Evolutionary conservation across 2,329 filamentous ascomycete genomes (phyloP).

Genomic region (Talaromyces sp.): DNA sequence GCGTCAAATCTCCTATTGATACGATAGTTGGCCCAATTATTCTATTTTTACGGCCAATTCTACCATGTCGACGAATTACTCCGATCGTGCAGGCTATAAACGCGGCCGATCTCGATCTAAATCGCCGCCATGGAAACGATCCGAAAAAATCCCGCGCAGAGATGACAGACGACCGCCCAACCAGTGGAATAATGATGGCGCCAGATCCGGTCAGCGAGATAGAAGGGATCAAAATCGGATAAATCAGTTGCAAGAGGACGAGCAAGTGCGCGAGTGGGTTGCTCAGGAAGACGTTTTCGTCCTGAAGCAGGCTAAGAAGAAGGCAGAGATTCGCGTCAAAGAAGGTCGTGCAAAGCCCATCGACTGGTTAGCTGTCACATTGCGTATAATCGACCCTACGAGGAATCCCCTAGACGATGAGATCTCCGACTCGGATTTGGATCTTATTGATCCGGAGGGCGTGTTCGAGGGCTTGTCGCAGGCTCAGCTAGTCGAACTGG

Average conservation of each 20-base stretch:
- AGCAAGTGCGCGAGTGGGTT: constrained; percentile 78
- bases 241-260: constrained; percentile 65
- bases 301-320: constrained; percentile 94
- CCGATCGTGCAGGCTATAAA: constrained; percentile 35
- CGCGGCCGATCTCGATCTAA: constrained; percentile 41
- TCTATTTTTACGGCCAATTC: not conserved
- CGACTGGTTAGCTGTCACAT: constrained; percentile 86
- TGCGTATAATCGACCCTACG: constrained; percentile 82
- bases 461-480: constrained; percentile 71
- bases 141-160: constrained; percentile 36
- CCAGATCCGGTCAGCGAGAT: constrained; percentile 25
- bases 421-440: constrained; percentile 70
- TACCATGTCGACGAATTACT: constrained; percentile 33
- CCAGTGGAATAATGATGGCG: constrained; percentile 22
- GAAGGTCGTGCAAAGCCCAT: constrained; percentile 88
- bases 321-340: constrained; percentile 89
- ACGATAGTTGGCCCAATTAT: not conserved
- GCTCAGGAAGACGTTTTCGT: constrained; percentile 96
- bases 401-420: constrained; percentile 79
- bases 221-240: constrained; percentile 46
- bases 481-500: constrained; percentile 67
- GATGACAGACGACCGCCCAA: constrained; percentile 29
- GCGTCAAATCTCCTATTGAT: not conserved
- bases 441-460: constrained; percentile 74
- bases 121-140: constrained; percentile 38